Conservation (phyloP, 352 stramenopile species). For the Phytophthora europaea region DNA sequence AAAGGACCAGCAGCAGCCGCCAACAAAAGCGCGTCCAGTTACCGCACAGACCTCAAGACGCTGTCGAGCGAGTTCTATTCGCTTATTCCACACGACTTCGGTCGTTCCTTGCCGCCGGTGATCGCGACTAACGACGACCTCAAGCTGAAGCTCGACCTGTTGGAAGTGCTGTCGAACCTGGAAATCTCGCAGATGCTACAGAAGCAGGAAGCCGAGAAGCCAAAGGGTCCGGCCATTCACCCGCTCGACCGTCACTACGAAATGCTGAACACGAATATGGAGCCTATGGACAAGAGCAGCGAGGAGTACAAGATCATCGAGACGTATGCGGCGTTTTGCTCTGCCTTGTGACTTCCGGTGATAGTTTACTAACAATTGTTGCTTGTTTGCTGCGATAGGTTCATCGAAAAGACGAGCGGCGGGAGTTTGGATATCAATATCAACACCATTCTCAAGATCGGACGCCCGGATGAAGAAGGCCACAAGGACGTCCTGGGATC, state of each 20-base stretch:
- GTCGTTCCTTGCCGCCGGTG: conserved; percentile 53
- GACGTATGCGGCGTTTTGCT: conserved; percentile 23
- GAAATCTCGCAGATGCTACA: conserved; percentile 75
- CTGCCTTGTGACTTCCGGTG: not conserved
- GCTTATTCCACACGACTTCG: conserved; percentile 78
- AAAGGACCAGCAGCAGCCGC: conserved; percentile 31
- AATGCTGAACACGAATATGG: conserved; percentile 61
- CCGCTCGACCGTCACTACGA: conserved; percentile 65
- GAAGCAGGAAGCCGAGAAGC: conserved; percentile 40
- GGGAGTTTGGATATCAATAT: conserved; percentile 57
- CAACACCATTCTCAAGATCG: conserved; percentile 63
- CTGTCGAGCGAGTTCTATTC: conserved; percentile 79
- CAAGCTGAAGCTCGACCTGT: conserved; percentile 68
- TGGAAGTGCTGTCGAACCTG: conserved; percentile 68
- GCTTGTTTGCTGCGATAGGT: conserved; percentile 30
- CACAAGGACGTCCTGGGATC: conserved; percentile 49
- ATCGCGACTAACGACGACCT: conserved; percentile 65
- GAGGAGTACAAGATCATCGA: conserved; percentile 70
- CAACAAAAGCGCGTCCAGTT: conserved; percentile 27
- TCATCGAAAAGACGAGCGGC: conserved; percentile 63
- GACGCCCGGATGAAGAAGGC: conserved; percentile 52
- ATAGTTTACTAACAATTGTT: not conserved
- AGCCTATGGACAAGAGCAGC: conserved; percentile 40
- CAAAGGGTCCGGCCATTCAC: conserved; percentile 36
- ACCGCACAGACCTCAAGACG: conserved; percentile 52